A percentile compares a stretch with the other conserved stretches of the same genome.
Conservation (phyloP, 805 yeast species). For the Wickerhamiella brachini region DNA sequence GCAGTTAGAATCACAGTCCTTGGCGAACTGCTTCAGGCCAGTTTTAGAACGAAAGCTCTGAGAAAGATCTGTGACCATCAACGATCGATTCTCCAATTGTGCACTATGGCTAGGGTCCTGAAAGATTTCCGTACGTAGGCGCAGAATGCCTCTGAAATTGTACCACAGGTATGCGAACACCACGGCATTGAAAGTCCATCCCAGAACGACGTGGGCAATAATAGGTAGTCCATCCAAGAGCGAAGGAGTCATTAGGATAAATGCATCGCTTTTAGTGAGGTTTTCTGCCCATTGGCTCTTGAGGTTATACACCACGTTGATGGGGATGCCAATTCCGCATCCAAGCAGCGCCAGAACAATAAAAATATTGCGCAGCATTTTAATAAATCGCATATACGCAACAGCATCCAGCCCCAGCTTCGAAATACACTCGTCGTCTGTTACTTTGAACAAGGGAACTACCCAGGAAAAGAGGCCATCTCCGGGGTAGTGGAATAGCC, state of each 20-base stretch:
- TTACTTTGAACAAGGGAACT: slow-evolving; percentile 9
- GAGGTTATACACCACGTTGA: slow-evolving; percentile 24
- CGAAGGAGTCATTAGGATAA: slow-evolving; percentile 26
- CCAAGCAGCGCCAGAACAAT: slow-evolving; percentile 21
- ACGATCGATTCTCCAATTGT: slow-evolving; percentile 20
- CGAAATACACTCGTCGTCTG: slow-evolving; percentile 18
- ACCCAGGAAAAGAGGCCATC: slow-evolving; percentile 19
- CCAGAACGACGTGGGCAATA: slow-evolving; percentile 24
- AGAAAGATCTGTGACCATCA: slow-evolving; percentile 23
- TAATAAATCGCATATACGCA: slow-evolving; percentile 20
- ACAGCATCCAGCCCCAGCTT: slow-evolving; percentile 26
- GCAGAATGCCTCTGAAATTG: slow-evolving; percentile 18
- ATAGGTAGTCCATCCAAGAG: slow-evolving; percentile 21
- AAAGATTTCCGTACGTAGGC: slow-evolving; percentile 15
- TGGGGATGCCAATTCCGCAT: slow-evolving; percentile 25
- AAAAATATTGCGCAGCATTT: slow-evolving; percentile 24
- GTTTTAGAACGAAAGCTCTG: slow-evolving; percentile 13
- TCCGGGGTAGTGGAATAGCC: slow-evolving; percentile 5
- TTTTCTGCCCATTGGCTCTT: slow-evolving; percentile 13
- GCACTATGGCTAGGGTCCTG: slow-evolving; percentile 15
- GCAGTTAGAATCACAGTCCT: not conserved
- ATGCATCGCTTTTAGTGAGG: slow-evolving; percentile 21
- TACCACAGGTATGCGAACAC: slow-evolving; percentile 20
- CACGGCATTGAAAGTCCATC: slow-evolving; percentile 20
- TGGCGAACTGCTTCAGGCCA: slow-evolving; percentile 15